Evolutionary conservation across 495 filamentous ascomycete genomes (phyloP), one percentile per base, ranked within the genome.

Genomic region (Penicillium fimorum): DNA sequence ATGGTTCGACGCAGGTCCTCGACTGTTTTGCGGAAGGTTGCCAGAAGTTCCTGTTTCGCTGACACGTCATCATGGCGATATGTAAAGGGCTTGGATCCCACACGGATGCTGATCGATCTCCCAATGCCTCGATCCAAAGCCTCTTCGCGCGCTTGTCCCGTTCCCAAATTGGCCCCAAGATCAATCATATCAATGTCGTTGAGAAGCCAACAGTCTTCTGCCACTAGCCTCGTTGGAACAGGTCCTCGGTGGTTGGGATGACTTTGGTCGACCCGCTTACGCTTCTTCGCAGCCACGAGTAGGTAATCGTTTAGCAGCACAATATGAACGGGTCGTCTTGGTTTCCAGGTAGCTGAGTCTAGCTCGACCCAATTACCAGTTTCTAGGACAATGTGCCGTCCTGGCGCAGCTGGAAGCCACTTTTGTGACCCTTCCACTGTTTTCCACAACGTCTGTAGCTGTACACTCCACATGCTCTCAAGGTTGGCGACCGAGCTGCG

Each of bases 361-460:
- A 99, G 77, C 76, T 99, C 92, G 37, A 96, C 87, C 94, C 94
- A 99, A 49, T 87, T 81, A 3, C 87, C 84, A 24, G 91, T 93
- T 69, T 97, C 91, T 57, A 92, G 79, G 8, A 97, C 82, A 41
- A 99, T 89, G 68, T 97, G 94, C 42, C 94, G 84, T 17, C 94
- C 94, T 15, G 90, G 87, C 22, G 92, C 82, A 40, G 94, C 93
- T 1, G 94, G 94, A 2, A 99, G 77, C 59, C 93, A 97, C 66
- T 97, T 97, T 63, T 99, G 94, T 7, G 91, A 95, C 1, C 94
- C 95, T 67, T 97, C 95, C 10, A 99, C 89, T 6, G 85, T 87
- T 69, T 96, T 97, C 87, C 93, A 99, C 25, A 99, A 74, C 3
- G 87, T 86, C 53, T 82, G 73, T 42, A 83, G 61, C 71, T 97